Base-by-base conservation (phyloP, 352 stramenopile genomes). In the Phytophthora rubi region DNA sequence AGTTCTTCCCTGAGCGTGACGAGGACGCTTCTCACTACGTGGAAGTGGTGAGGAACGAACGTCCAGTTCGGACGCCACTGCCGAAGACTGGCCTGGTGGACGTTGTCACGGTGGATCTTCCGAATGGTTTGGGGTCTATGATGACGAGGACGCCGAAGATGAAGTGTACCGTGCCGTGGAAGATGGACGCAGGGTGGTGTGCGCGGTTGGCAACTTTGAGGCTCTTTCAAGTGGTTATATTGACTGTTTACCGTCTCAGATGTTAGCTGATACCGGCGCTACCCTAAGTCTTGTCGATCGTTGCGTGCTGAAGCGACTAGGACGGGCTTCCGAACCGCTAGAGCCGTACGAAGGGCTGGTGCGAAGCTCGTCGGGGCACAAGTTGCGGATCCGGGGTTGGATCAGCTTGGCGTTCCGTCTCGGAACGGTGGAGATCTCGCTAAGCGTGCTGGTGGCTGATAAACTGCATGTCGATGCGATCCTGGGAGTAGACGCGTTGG, bases 251-350 rank as follows among this genome's bases (percentile, higher is more conserved):
- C 53, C 53, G 53, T 26, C 53, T 32, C 32, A 21, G 12, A 59
- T 59, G 8, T n/a, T 63, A 15, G 57, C 44, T 0, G 57, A 63
- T 42, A 63, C 56, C 2, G 42, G 44, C 16, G 56, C 44, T 12
- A 47, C 57, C 6, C n/a, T 63, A n/a, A 63, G 57, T 33, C 6
- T 63, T 2, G 57, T 62, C 2, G 28, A 62, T 42, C 13, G 16
- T 2, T 1, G 4, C 1, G 42, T 55, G 42, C 44, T 63, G 44
- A 53, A 54, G 12, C 23, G 44, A 10, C 13, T 55, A 4, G 30
- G 56, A 12, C 39, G 44, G 9, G 12, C 56, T 0, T 2, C 4
- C 0, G 44, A 45, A 6, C 16, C 56, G n/a, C 5, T 63, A 2
- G 8, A 30, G n/a, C 26, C 42, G 6, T 47, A 63, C 6, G 26